phyloP scores from a whole-genome alignment of 2,329 filamentous ascomycete species.

The Fusarium euwallaceae region DNA sequence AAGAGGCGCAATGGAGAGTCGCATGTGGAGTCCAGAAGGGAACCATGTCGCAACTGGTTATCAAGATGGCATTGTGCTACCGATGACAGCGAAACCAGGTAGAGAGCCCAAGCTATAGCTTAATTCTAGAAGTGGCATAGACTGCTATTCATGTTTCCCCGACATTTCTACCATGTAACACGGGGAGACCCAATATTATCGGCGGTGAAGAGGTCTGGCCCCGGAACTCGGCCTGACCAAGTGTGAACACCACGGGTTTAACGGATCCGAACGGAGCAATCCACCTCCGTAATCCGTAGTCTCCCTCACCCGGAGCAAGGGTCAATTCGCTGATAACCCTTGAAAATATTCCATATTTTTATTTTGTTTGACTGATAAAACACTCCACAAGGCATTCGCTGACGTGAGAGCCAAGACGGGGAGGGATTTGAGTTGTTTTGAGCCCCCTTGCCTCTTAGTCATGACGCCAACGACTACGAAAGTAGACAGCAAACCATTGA shows the following conservation, averaged over 20 bases:
- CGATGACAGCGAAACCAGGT: conserved; percentile 17
- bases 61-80: conserved; percentile 63
- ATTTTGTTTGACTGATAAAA: not conserved
- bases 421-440: not conserved
- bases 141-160: not conserved
- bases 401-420: not conserved
- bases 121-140: not conserved
- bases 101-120: conserved; percentile 24
- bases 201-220: not conserved
- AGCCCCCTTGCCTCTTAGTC: not conserved
- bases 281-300: not conserved
- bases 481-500: not conserved
- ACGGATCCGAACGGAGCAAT: not conserved
- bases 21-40: conserved; percentile 67
- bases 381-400: not conserved
- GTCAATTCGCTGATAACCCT: not conserved
- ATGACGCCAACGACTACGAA: not conserved
- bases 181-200: not conserved
- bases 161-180: not conserved
- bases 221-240: not conserved
- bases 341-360: not conserved
- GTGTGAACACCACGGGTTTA: not conserved
- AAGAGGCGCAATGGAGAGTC: conserved; percentile 61
- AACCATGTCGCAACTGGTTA: conserved; percentile 67
- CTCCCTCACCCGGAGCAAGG: not conserved